These are phyloP conservation scores for Camelina neglecta DNA, from an alignment of 345 rosid genomes.

Conservation along the genomic window DNA sequence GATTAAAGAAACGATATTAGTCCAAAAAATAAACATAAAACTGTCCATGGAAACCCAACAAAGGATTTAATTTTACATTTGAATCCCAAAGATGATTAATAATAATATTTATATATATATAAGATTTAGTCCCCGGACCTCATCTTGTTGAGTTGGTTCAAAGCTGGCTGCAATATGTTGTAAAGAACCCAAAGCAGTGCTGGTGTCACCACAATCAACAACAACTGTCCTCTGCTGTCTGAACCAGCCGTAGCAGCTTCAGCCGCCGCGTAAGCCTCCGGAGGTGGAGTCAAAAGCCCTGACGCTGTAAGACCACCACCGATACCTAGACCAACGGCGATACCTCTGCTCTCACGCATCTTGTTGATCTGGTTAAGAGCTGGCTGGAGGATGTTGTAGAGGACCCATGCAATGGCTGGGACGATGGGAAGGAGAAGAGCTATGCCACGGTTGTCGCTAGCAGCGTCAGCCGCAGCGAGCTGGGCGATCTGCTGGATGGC, in stretches of 20 bases:
- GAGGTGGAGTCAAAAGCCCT: slow-evolving; percentile 52
- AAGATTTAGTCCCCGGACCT: slow-evolving; percentile 53
- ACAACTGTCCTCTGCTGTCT: slow-evolving; percentile 82
- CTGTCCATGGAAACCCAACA: slow-evolving; percentile 39
- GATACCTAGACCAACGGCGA: slow-evolving; percentile 72
- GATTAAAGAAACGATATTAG: neutral
- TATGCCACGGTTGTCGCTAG: slow-evolving; percentile 85
- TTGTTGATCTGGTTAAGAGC: slow-evolving; percentile 85
- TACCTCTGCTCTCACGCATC: slow-evolving; percentile 72
- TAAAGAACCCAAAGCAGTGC: slow-evolving; percentile 93
- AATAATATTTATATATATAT: neutral
- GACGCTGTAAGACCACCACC: slow-evolving; percentile 74
- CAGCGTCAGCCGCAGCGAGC: slow-evolving; percentile 48
- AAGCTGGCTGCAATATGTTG: slow-evolving; percentile 92
- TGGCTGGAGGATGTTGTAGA: slow-evolving; percentile 92
- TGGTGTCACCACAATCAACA: slow-evolving; percentile 82
- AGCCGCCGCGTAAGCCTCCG: slow-evolving; percentile 58
- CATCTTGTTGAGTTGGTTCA: slow-evolving; percentile 94
- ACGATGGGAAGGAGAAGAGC: slow-evolving; percentile 82
- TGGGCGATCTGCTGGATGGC: slow-evolving; percentile 87
- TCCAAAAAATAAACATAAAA: slow-evolving; percentile 35
- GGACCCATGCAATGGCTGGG: slow-evolving; percentile 93
- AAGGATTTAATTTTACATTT: slow-evolving; percentile 42
- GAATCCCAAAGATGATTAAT: slow-evolving; percentile 30
- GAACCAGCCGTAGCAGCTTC: slow-evolving; percentile 47